Evolutionary conservation across 441 rosid species (phyloP), one percentile per base, ranked within the genome.

Genomic region (Rhodomyrtus psidioides): DNA sequence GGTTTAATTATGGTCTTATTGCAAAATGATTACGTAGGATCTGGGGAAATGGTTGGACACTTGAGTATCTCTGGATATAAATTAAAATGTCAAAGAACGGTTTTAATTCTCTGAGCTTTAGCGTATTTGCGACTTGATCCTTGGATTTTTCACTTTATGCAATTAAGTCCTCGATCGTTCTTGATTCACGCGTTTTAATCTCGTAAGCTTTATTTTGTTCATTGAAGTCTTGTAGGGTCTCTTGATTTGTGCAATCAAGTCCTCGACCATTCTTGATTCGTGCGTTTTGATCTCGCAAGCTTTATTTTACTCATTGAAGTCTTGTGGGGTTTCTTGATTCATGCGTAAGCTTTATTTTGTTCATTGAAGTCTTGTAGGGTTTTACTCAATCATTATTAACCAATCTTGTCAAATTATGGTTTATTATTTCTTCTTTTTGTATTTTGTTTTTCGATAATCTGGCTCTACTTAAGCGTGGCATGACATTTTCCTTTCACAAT

Each of bases 151-250:
- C 2, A 10, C 44, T 65, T 21, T 34, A 10, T 17, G 1, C 14
- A 34, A 34, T 65, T 4, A 34, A 39, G 15, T 9, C 26, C 0
- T 34, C 0, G 15, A 0, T 0, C 1, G 0, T 34, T 65, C 0
- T 65, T 34, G 8, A 34, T 34, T 9, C 4, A 0, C 5, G 1
- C 15, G 0, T 8, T 34, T 34, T 34, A 7, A 19, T 21, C 1
- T 2, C 2, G 0, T 6, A 39, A 65, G 1, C 39, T 19, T 19
- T 8, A 4, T 4, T 30, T 16, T 17, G 17, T 2, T 62, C 14
- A 30, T 9, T 17, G 0, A 5, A 62, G 44, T 30, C 3, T 34
- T 4, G 23, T 4, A 34, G 4, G 24, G 19, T 30, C 30, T 30
- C 14, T 30, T 2, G 58, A 23, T 17, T 4, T 17, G 24, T 62